phyloP scores from a whole-genome alignment of 768 basidiomycete genomes.

The Russula dissimulans region DNA sequence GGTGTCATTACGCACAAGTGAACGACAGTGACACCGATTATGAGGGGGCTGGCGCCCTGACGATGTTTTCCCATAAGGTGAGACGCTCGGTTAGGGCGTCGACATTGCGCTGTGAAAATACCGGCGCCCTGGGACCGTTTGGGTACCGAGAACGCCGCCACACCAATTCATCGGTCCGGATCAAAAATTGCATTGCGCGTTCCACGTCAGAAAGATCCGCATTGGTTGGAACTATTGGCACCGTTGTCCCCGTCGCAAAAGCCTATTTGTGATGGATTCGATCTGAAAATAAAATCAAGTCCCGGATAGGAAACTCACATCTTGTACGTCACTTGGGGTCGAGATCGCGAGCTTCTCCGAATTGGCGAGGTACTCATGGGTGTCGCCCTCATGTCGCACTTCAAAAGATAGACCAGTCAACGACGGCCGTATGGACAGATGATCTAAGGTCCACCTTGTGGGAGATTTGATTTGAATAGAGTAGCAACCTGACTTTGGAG shows the following conservation, averaged over 20 bases:
- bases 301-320: constrained; percentile 1
- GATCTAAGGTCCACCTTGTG: background rate
- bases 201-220: constrained; percentile 2
- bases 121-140: background rate
- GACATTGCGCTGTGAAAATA: constrained; percentile 17
- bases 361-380: background rate
- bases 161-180: constrained; percentile 17
- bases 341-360: background rate
- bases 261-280: constrained; percentile 6
- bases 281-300: background rate
- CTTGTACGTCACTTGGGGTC: constrained; percentile 1
- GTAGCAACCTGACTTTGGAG: background rate
- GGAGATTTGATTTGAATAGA: background rate
- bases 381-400: background rate
- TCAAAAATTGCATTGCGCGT: constrained; percentile 16
- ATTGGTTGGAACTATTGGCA: background rate
- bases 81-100: constrained; percentile 15
- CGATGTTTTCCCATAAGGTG: constrained; percentile 18
- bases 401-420: background rate
- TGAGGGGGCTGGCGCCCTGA: constrained; percentile 14
- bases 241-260: background rate
- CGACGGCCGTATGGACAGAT: background rate
- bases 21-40: background rate
- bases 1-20: background rate
- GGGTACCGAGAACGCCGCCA: constrained; percentile 19